Percentiles rank a stretch among this genome's conserved stretches.
These are phyloP conservation scores for Lobosporangium transversale DNA, from an alignment of 192 early-diverging fungal genomes.

Conservation along the genomic window DNA sequence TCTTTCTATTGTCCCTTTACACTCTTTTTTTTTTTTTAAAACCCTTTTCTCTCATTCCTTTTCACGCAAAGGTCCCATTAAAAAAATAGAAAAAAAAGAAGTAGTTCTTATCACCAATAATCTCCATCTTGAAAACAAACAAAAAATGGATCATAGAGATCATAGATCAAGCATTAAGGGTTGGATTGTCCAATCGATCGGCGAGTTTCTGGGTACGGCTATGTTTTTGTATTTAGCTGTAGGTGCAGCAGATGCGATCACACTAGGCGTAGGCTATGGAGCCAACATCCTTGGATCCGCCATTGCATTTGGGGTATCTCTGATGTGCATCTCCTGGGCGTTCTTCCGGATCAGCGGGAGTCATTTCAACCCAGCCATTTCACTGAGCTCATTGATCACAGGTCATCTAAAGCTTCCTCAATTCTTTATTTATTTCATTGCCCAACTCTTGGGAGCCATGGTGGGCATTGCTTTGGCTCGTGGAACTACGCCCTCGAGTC, in stretches of 20 bases:
- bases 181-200: constrained; percentile 34
- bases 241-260: constrained; percentile 49
- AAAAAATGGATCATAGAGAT: too few species aligned
- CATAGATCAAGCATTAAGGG: too few species aligned
- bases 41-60: not conserved
- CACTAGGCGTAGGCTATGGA: not conserved
- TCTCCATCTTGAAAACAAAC: too few species aligned
- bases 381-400: constrained; percentile 61
- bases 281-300: constrained; percentile 24
- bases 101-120: too few species aligned
- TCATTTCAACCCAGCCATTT: constrained; percentile 72
- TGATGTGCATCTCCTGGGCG: constrained; percentile 57
- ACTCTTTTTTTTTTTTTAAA: not conserved
- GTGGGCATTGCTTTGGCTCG: constrained; percentile 55
- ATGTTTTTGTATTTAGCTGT: constrained; percentile 56
- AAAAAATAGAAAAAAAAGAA: too few species aligned
- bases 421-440: constrained; percentile 60
- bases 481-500: constrained; percentile 11
- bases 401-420: constrained; percentile 57
- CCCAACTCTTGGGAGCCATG: constrained; percentile 67
- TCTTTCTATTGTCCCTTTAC: not conserved
- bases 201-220: constrained; percentile 56
- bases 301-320: constrained; percentile 58
- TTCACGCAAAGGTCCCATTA: too few species aligned
- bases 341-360: constrained; percentile 66